Base-by-base conservation (phyloP, 108 stramenopile species). In the Nitzschia sp. region DNA sequence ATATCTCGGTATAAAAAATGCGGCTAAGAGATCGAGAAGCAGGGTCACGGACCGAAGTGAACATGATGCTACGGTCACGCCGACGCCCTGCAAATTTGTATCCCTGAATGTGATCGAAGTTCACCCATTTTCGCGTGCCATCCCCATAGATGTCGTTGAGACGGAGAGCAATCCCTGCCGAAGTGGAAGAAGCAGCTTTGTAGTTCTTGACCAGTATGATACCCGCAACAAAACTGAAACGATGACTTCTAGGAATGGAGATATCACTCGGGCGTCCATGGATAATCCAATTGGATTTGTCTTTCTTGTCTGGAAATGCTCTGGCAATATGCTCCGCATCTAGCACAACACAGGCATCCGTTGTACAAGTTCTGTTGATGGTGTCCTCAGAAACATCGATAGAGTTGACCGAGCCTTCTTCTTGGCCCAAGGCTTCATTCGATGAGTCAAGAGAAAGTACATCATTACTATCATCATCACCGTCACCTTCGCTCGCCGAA, bases 101-200 rank as follows among this genome's bases (percentile, higher is more conserved):
- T 20, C 61, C 61, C 44, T 42, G 41, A 19, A 62, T 42, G 44
- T 62, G 61, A 6, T 41, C 42, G 40, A 44, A 62, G 11, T 62
- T 62, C 22, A 62, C 61, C 61, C 61, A 48, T 5, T 15, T 1
- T 17, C 17, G 46, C 2, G 46, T 48, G 17, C n/a, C n/a, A 42
- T 57, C 29, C 21, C 50, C 54, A 42, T 68, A 48, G 39, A 53
- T 58, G 64, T 72, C 14, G 22, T 51, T 59, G 15, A 80, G 68
- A 15, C 80, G 80, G 0, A 76, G 52, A 37, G 57, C 61, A 8
- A 76, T 42, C 12, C 75, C 80, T 34, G 80, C 70, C n/a, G 65
- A 19, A 10, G 80, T 80, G 34, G 71, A 67, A 14, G 70, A 72
- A 14, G 75, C 80, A 12, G 80, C 75, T 51, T 80, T 80, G 41